A percentile compares a stretch with the other conserved stretches of the same genome.
phyloP scores from a whole-genome alignment of 2,329 filamentous ascomycete genomes.

The Cercospora beticola region DNA sequence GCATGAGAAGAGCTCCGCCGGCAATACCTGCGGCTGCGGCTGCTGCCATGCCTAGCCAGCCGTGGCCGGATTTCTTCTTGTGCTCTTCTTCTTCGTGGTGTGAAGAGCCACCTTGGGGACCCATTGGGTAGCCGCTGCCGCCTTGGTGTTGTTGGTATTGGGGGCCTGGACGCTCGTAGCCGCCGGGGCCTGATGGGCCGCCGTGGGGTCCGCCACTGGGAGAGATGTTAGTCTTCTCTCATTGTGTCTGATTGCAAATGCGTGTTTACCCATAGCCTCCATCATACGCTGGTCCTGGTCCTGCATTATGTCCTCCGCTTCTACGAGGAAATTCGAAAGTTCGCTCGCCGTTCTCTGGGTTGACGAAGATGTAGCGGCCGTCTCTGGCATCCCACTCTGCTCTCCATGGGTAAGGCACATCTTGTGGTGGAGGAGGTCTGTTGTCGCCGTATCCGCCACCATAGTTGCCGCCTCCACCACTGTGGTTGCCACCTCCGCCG shows the following conservation, averaged over 20 bases:
- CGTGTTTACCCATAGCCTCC: slow-evolving; percentile 20
- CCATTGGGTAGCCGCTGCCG: slow-evolving; percentile 15
- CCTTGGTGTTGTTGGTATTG: slow-evolving; percentile 15
- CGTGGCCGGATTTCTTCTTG: slow-evolving; percentile 34
- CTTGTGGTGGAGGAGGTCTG: slow-evolving; percentile 32
- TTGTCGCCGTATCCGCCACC: neutral
- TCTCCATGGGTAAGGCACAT: slow-evolving; percentile 46
- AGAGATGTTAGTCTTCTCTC: neutral
- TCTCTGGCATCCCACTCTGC: slow-evolving; percentile 46
- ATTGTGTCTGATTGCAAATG: neutral
- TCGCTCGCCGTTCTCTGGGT: slow-evolving; percentile 48
- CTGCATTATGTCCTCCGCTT: slow-evolving; percentile 18
- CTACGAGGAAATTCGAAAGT: slow-evolving; percentile 42
- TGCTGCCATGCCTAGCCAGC: slow-evolving; percentile 41
- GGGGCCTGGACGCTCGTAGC: slow-evolving; percentile 21
- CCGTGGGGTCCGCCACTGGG: slow-evolving; percentile 28
- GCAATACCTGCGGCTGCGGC: slow-evolving; percentile 45
- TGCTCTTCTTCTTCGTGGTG: slow-evolving; percentile 28
- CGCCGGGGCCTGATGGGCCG: slow-evolving; percentile 15
- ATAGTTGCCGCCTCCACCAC: slow-evolving; percentile 4
- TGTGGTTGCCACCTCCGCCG: neutral
- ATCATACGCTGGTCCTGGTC: slow-evolving; percentile 19
- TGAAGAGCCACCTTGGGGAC: slow-evolving; percentile 20
- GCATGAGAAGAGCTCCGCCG: slow-evolving; percentile 48
- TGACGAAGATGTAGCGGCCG: slow-evolving; percentile 48